Evolutionary conservation across 2,329 filamentous ascomycete genomes (phyloP), one percentile per base, ranked within the genome.

Genomic region (Apiospora rasikravindrae): DNA sequence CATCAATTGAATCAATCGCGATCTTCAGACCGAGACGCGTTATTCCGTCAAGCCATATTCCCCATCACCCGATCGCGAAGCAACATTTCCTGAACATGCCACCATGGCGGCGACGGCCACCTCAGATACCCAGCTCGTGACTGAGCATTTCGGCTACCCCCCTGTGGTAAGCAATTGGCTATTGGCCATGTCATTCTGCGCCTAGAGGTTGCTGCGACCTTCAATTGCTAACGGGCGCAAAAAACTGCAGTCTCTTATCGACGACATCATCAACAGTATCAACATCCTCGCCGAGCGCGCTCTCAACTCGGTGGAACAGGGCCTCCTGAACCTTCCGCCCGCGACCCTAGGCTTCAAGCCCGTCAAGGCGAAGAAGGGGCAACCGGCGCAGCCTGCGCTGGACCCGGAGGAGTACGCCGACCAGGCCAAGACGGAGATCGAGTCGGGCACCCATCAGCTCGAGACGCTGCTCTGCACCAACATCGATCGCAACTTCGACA

Each of bases 201-300:
- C 33, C 14, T 40, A 37, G 33, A 37, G 5, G 33, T 37, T 37
- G 33, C 33, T 33, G 33, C 33, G 33, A 37, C 33, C 1, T 37
- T 68, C 44, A n/a, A 37, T 69, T 29, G 67, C 67, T 69, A 49
- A 69, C 26, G 68, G 16, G n/a, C 29, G 22, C 29, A n/a, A 47
- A 57, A 49, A n/a, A 61, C 22, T 64, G 37, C 78, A 98, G 95
- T 93, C 93, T 73, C 90, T 99, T 57, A 93, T 99, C 79, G 96
- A 99, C 89, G 96, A 98, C 84, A 95, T 98, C 77, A 98, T 98
- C 85, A 98, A 98, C 86, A 93, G 93, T 71, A 91, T 98, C 82
- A 99, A 98, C 85, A 94, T 96, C 79, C 90, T 98, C 78, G 93
- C 96, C 78, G 96, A 97, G 83, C 93, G 93, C 81, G 95, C 94